These are phyloP conservation scores for Hexamita inflata DNA, from an alignment of 208 protist genomes.

Conservation along the genomic window DNA sequence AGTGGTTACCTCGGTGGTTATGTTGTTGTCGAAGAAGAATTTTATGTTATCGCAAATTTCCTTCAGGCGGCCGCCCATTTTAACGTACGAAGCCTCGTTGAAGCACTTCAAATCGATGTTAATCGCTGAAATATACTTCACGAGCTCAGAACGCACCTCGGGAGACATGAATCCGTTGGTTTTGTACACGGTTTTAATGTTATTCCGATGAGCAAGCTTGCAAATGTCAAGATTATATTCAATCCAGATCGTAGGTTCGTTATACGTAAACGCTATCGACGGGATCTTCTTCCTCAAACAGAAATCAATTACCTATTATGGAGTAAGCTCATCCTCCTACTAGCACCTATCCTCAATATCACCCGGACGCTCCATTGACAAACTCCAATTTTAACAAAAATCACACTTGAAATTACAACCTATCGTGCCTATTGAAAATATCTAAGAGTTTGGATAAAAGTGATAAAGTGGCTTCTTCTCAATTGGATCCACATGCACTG, in stretches of 20 bases:
- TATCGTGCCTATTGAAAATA: conserved; percentile 34
- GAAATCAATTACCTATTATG: background rate
- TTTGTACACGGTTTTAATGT: conserved; percentile 48
- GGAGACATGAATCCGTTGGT: conserved; percentile 46
- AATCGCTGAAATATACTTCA: conserved; percentile 39
- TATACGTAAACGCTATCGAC: conserved; percentile 52
- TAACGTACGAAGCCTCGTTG: conserved; percentile 43
- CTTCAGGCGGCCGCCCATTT: conserved; percentile 41
- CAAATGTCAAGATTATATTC: conserved; percentile 40
- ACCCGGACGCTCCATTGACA: conserved; percentile 2
- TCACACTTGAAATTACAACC: conserved; percentile 44
- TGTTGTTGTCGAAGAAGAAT: conserved; percentile 32
- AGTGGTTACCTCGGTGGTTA: conserved; percentile 52
- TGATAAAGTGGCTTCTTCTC: conserved; percentile 48
- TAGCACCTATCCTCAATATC: conserved; percentile 3
- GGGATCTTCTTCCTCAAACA: background rate
- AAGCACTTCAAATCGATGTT: conserved; percentile 54
- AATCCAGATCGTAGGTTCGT: conserved; percentile 51
- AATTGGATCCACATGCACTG: conserved; percentile 36
- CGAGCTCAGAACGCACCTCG: conserved; percentile 40
- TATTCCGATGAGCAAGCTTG: conserved; percentile 32
- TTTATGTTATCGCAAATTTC: conserved; percentile 48
- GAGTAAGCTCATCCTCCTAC: background rate
- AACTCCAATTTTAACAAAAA: conserved; percentile 40
- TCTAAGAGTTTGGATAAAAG: conserved; percentile 33